These are phyloP conservation scores for Coniella vitis DNA, from an alignment of 2,329 filamentous ascomycete genomes.

Conservation along the genomic window DNA sequence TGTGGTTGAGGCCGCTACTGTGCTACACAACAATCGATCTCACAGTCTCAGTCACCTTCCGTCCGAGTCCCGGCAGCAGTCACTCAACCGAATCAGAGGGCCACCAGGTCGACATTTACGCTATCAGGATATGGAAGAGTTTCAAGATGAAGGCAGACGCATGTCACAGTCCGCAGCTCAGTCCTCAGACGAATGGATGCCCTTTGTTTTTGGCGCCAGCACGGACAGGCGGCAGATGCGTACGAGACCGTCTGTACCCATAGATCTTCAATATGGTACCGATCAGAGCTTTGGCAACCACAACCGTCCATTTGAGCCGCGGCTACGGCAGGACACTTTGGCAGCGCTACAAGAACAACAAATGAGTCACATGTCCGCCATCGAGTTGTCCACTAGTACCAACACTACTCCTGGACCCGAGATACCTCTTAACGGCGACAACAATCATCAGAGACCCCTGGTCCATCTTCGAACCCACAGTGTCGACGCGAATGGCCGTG, in stretches of 20 bases:
- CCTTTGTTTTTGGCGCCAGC: slow-evolving; percentile 13
- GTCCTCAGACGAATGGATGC: slow-evolving; percentile 21
- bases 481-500: slow-evolving; percentile 29
- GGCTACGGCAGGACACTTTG: slow-evolving; percentile 48
- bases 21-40: slow-evolving; percentile 29
- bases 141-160: slow-evolving; percentile 31
- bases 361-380: slow-evolving; percentile 48
- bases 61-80: not conserved
- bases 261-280: slow-evolving; percentile 59
- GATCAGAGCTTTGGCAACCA: slow-evolving; percentile 55
- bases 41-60: slow-evolving; percentile 20
- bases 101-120: slow-evolving; percentile 35
- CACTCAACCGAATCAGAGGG: slow-evolving; percentile 9
- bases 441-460: slow-evolving; percentile 20
- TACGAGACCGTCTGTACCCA: slow-evolving; percentile 17
- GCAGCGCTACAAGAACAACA: slow-evolving; percentile 51
- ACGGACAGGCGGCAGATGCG: slow-evolving; percentile 27
- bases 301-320: slow-evolving; percentile 50
- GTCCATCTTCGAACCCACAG: slow-evolving; percentile 22
- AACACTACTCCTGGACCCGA: slow-evolving; percentile 54
- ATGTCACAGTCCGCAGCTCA: slow-evolving; percentile 21
- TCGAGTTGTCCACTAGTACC: slow-evolving; percentile 51
- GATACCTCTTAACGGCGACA: slow-evolving; percentile 31
- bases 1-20: slow-evolving; percentile 50
- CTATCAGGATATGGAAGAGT: slow-evolving; percentile 37